Conservation (phyloP, 2,329 filamentous ascomycete genomes). For the Zasmidium angulare region DNA sequence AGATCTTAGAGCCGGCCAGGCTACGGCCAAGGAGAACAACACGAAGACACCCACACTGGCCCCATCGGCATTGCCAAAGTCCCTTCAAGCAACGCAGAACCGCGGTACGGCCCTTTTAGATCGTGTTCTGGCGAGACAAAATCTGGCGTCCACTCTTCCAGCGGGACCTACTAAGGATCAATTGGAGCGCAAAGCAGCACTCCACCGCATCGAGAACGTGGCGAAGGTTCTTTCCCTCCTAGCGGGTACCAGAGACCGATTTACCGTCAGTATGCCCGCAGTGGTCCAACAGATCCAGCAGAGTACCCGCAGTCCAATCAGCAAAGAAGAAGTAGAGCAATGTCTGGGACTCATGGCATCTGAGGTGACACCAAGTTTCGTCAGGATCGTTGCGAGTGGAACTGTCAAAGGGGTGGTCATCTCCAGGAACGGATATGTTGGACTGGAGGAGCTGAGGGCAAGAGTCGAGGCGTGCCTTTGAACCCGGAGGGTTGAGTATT, state of each 20-base stretch:
- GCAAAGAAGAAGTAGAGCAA: slow-evolving; percentile 44
- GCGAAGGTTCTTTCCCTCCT: slow-evolving; percentile 45
- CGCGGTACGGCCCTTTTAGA: slow-evolving; percentile 50
- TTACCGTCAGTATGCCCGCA: slow-evolving; percentile 46
- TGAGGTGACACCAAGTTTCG: slow-evolving; percentile 47
- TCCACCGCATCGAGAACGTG: slow-evolving; percentile 49
- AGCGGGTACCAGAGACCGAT: slow-evolving; percentile 37
- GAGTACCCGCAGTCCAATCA: slow-evolving; percentile 48
- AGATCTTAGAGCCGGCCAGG: slow-evolving; percentile 60
- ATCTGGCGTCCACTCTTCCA: slow-evolving; percentile 25
- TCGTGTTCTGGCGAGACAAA: slow-evolving; percentile 53
- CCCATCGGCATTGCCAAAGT: slow-evolving; percentile 28
- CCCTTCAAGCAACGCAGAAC: slow-evolving; percentile 36
- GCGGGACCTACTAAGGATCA: slow-evolving; percentile 42
- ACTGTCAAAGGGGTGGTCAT: slow-evolving; percentile 46
- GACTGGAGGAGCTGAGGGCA: slow-evolving; percentile 26
- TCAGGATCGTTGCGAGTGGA: slow-evolving; percentile 40
- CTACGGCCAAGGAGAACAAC: slow-evolving; percentile 27
- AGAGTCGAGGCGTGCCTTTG: slow-evolving; percentile 25
- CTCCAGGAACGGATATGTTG: slow-evolving; percentile 30
- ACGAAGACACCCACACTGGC: slow-evolving; percentile 2
- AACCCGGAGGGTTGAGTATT: not conserved
- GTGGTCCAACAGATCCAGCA: slow-evolving; percentile 46
- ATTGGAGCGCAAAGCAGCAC: slow-evolving; percentile 46
- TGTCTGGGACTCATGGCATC: slow-evolving; percentile 44